Evolutionary conservation across 1,284 basidiomycete genomes (phyloP), one percentile per base, ranked within the genome.

Genomic region (Papiliotrema terrestris): DNA sequence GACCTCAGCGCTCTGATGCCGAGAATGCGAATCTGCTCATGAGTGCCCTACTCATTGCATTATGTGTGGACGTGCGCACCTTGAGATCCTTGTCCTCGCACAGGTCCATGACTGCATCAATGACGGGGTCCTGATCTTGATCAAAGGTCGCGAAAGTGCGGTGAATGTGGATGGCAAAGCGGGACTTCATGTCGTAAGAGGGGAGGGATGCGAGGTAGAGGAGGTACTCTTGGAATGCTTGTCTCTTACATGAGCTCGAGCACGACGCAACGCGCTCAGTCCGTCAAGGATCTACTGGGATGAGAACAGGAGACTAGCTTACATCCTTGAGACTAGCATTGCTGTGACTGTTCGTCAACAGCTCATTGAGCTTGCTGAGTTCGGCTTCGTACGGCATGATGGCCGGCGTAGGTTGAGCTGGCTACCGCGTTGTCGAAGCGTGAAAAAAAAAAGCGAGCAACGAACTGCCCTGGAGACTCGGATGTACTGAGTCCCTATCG

Each of bases 51-150:
- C 35, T 41, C 29, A 46, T 19, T 41, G 20, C 32, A 15, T 3
- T 17, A 13, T 29, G 19, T 19, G 38, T 13, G 14, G 36, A 42
- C 3, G n/a, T 9, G 39, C 57, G 25, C 38, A 69, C 65, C 56
- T 62, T 59, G 37, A 66, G 67, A 48, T 66, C 63, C 19, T 69
- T 65, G 45, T 71, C 68, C 56, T 71, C 68, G 54, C 68, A 71
- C 17, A 71, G 52, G 56, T 71, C 68, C 35, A 71, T 51, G 4
- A 71, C 47, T 4, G 64, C 67, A 61, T 71, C 67, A 29, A 71
- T 62, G 14, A 64, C 59, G 17, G 26, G 19, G 55, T 71, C 68
- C 55, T 71, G 68, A 11, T 67, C 46, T 54, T 68, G 63, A 43
- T 67, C 65, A 45, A 67, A 71, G 38, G 68, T 63, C 8, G 54